Evolutionary conservation across 2,329 filamentous ascomycete genomes (phyloP), one percentile per base, ranked within the genome.

Genomic region (Trichoderma sp.): DNA sequence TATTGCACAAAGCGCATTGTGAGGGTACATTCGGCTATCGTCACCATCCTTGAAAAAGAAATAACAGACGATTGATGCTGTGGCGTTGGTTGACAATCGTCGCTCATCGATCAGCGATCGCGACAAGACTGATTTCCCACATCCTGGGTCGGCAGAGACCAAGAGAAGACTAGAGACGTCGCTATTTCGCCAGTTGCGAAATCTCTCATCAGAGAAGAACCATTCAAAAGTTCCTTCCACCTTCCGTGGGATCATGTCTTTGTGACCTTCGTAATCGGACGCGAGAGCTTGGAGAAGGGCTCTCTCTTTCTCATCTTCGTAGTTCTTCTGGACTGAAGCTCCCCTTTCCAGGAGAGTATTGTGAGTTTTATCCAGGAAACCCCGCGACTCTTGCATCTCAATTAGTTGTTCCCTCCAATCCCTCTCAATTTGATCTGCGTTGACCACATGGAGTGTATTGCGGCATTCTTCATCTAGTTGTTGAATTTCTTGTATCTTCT

Each of bases 41-140:
- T 79, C 77, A 18, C 79, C 80, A 56, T 82, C 80, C 63, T 83
- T 82, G 77, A 84, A 85, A 74, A 84, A 84, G 78, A 83, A 83
- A 67, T 84, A 80, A 69, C 81, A 83, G 41, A 82, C 75, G 3
- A 72, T 81, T 4, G 80, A 76, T 0, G 78, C 78, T 8, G 76
- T 77, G 0, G 63, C n/a, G n/a, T 62, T 80, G 18, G 75, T 76
- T 1, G 76, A 78, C 3, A 83, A 68, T 8, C 45, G 77, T 0
- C 75, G 27, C 53, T 82, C 78, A 50, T 84, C 82, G 14, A 85
- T 76, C 6, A 85, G 69, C 24, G 27, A n/a, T 35, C 65, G 33
- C n/a, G 60, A 27, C 5, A 76, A 31, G n/a, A 69, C 75, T 0
- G 83, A 85, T 73, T 84, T 84, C 4, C 83, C 82, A 74, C 81